Evolutionary conservation across 2,329 filamentous ascomycete species (phyloP), one percentile per base, ranked within the genome.

Genomic region (Myriangium duriaei): DNA sequence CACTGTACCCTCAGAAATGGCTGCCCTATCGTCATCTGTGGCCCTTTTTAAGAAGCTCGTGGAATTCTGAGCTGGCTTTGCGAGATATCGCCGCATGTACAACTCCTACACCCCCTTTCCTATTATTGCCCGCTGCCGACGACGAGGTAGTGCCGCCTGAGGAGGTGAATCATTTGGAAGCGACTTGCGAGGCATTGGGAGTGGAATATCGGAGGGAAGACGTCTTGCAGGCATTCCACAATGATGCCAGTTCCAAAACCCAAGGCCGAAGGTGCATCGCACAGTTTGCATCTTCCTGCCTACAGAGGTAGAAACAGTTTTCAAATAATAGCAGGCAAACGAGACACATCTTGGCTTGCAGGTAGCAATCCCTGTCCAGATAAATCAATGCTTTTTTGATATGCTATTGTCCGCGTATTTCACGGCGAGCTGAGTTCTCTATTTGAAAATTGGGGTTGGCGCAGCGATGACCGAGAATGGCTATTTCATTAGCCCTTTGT

Each of bases 1-100:
- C 72, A 1, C 56, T 88, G 2, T 88, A 87, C 51, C 81, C 81
- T 1, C 79, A 86, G 48, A 81, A 72, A 48, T 87, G 81, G 80
- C 62, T 87, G 5, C 82, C 82, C 0, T 88, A 88, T 53, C 71
- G 72, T 32, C 76, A 87, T 52, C 64, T 88, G 0, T 74, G 75
- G 65, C 79, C 78, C 0, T 86, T 87, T 51, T 63, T 87, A 9
- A 68, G 79, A 47, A 86, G 64, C 40, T 60, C 59, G 31, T 73
- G 70, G 69, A 64, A 71, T 45, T 67, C 58, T 32, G 54, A 57
- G 15, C 46, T 40, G 1, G 61, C 65, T 2, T 42, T 71, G 40
- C 52, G 52, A 3, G 48, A 45, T 6, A 58, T 71, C 15, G 58
- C 61, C 2, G 18, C 19, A 13, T 32, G 13, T 17, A 37, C 41